These are phyloP conservation scores for Tremella fuciformis DNA, from an alignment of 768 basidiomycete species.

Conservation along the genomic window DNA sequence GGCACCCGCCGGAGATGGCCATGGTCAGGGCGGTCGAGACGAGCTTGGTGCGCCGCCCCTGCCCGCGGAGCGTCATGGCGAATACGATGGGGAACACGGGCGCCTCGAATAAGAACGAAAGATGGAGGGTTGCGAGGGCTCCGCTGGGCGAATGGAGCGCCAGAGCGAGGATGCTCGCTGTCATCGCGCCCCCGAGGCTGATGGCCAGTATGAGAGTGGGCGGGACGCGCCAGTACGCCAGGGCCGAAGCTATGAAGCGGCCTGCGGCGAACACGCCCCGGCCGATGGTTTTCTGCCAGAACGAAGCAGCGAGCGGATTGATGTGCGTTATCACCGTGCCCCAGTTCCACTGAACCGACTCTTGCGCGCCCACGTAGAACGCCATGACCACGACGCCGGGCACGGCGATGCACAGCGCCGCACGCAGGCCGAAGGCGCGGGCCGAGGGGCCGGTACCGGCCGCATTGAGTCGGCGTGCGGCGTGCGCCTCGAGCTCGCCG, in stretches of 20 bases:
- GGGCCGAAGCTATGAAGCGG: slow-evolving; percentile 35
- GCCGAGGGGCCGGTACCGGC: slow-evolving; percentile 21
- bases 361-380: slow-evolving; percentile 45
- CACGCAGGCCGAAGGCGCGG: slow-evolving; percentile 20
- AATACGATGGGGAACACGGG: slow-evolving; percentile 47
- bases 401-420: slow-evolving; percentile 16
- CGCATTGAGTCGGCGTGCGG: slow-evolving; percentile 21
- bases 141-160: slow-evolving; percentile 23
- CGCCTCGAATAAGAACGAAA: slow-evolving; percentile 42
- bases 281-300: slow-evolving; percentile 27
- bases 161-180: slow-evolving; percentile 31
- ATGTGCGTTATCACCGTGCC: slow-evolving; percentile 13
- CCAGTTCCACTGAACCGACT: slow-evolving; percentile 37
- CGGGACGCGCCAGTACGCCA: slow-evolving; percentile 38
- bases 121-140: slow-evolving; percentile 30
- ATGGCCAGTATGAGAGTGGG: slow-evolving; percentile 34
- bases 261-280: slow-evolving; percentile 39
- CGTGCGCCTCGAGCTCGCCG: slow-evolving; percentile 37
- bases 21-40: slow-evolving; percentile 34
- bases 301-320: slow-evolving; percentile 21
- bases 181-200: slow-evolving; percentile 34
- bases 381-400: slow-evolving; percentile 34
- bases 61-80: slow-evolving; percentile 42
- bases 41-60: slow-evolving; percentile 42
- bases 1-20: slow-evolving; percentile 36